phyloP scores from a whole-genome alignment of 2,329 filamentous ascomycete species.

The Diaporthe vaccinii region DNA sequence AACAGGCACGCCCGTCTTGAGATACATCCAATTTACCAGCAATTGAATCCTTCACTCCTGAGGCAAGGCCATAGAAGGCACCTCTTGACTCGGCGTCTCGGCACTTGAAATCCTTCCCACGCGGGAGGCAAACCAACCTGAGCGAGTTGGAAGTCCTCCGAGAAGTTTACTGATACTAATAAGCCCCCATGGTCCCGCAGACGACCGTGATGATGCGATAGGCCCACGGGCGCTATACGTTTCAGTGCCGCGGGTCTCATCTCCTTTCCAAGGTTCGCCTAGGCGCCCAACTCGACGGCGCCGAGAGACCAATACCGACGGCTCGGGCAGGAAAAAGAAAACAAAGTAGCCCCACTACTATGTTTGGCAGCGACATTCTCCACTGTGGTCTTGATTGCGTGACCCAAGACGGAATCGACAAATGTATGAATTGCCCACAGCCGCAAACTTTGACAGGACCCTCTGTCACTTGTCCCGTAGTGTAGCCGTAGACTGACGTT shows the following conservation, averaged over 20 bases:
- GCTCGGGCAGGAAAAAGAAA: not conserved
- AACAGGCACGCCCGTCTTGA: not conserved
- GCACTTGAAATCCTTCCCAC: not conserved
- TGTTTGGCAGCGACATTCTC: not conserved
- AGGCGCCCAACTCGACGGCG: not conserved
- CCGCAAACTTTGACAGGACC: not conserved
- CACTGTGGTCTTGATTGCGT: not conserved
- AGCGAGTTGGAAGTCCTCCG: not conserved
- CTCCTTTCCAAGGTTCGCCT: not conserved
- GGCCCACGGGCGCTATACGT: not conserved
- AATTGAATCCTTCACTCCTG: not conserved
- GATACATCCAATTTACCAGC: slow-evolving; percentile 4
- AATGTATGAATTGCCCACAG: not conserved
- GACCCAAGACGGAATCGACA: not conserved
- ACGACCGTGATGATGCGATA: not conserved
- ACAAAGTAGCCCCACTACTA: not conserved
- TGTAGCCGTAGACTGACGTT: not conserved
- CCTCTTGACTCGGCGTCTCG: not conserved
- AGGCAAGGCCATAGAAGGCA: not conserved
- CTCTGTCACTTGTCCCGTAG: too few relatives aligned
- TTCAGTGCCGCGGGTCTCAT: slow-evolving; percentile 3
- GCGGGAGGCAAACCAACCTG: not conserved
- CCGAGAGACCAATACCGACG: not conserved
- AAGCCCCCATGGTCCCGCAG: not conserved
- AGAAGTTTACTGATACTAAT: not conserved